phyloP scores from a whole-genome alignment of 73 alveolate genomes.

The Breviolum minutum region DNA sequence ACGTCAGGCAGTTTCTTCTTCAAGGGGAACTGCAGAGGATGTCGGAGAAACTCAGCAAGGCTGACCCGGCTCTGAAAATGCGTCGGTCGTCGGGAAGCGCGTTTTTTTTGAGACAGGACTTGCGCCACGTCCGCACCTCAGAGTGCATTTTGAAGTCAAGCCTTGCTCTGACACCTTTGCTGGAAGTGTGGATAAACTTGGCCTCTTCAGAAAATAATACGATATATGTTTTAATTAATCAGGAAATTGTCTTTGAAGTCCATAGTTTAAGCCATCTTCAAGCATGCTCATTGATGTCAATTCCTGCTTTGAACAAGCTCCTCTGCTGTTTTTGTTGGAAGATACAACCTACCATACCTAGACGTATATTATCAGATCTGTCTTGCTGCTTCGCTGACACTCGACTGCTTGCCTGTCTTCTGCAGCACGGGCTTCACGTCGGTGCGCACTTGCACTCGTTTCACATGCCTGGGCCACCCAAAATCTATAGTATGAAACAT shows the following conservation, averaged over 20 bases:
- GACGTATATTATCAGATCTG: too few species aligned
- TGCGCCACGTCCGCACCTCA: constrained; percentile 9
- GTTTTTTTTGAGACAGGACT: neutral
- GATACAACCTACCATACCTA: too few species aligned
- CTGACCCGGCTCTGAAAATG: neutral
- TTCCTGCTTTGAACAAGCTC: too few species aligned
- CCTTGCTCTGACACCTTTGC: too few species aligned
- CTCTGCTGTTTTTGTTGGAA: too few species aligned
- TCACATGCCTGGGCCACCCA: constrained; percentile 40
- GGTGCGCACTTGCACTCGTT: constrained; percentile 10
- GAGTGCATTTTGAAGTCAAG: neutral
- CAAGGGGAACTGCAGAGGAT: constrained; percentile 30
- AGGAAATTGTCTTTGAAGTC: too few species aligned
- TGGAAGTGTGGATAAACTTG: neutral
- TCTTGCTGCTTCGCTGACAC: too few species aligned
- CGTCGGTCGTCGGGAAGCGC: neutral
- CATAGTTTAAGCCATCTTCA: too few species aligned
- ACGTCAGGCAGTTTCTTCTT: constrained; percentile 37
- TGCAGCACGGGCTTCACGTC: constrained; percentile 22
- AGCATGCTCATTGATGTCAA: too few species aligned
- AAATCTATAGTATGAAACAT: neutral
- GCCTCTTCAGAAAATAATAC: neutral
- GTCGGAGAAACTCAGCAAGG: constrained; percentile 63
- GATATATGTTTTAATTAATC: too few species aligned
- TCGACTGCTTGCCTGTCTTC: neutral